phyloP scores from a whole-genome alignment of 768 basidiomycete species.

The Mycena pura region DNA sequence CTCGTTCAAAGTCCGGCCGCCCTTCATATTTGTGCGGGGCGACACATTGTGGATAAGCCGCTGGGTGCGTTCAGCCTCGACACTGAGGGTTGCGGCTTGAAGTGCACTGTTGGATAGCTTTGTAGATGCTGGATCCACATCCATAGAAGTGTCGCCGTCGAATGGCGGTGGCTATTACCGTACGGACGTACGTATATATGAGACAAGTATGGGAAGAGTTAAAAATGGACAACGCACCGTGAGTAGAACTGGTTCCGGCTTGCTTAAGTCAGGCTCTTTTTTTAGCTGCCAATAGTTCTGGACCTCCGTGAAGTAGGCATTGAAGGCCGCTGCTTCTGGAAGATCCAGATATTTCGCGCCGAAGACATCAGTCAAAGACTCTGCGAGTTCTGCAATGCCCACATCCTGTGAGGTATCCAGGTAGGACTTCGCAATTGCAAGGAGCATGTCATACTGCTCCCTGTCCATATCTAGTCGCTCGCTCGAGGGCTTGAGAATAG shows the following conservation, averaged over 20 bases:
- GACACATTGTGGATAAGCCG: slow-evolving; percentile 1
- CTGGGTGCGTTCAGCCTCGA: background rate
- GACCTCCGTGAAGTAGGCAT: background rate
- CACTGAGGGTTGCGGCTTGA: background rate
- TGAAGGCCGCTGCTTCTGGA: background rate
- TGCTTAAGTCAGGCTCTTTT: no score
- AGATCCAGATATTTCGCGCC: background rate
- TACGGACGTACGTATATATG: background rate
- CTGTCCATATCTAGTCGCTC: background rate
- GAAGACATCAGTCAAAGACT: background rate
- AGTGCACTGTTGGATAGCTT: background rate
- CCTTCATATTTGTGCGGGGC: background rate
- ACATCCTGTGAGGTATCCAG: background rate
- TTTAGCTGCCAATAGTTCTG: no score
- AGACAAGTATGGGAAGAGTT: no score
- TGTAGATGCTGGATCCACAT: background rate
- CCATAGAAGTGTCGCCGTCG: background rate
- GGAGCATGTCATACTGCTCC: slow-evolving; percentile 4
- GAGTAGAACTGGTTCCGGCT: no score
- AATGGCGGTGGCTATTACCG: slow-evolving; percentile 1
- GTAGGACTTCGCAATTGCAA: background rate
- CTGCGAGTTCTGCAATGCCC: background rate
- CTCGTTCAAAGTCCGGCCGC: background rate
- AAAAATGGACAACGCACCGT: no score
- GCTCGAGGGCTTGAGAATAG: no score